phyloP scores from a whole-genome alignment of 192 early-diverging fungal species.

The Coemansia sp. region DNA sequence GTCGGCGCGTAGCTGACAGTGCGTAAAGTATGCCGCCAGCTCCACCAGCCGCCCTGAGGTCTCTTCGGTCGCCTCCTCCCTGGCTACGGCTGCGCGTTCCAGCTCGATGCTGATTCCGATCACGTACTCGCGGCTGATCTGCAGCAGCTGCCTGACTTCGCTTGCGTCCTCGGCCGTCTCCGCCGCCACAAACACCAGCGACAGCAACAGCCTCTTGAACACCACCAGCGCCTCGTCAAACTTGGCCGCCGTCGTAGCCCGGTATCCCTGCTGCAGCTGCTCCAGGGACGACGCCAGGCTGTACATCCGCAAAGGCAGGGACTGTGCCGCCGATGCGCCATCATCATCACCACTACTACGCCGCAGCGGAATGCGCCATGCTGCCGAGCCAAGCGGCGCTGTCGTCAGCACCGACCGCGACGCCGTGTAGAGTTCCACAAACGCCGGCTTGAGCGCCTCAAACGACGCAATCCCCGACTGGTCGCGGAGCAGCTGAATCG shows the following conservation, averaged over 20 bases:
- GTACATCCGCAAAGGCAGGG: slow-evolving; percentile 39
- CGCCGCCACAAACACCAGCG: slow-evolving; percentile 72
- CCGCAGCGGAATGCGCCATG: slow-evolving; percentile 67
- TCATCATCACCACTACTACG: slow-evolving; percentile 57
- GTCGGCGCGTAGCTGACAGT: slow-evolving; percentile 81
- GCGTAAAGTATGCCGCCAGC: slow-evolving; percentile 94
- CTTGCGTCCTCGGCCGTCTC: slow-evolving; percentile 63
- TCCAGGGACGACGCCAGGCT: slow-evolving; percentile 44
- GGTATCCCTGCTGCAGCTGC: slow-evolving; percentile 84
- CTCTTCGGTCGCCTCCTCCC: slow-evolving; percentile 53
- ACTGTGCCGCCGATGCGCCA: slow-evolving; percentile 50
- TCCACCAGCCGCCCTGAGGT: slow-evolving; percentile 76
- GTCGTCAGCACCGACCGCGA: slow-evolving; percentile 62
- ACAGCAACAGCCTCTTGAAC: slow-evolving; percentile 77
- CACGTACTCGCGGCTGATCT: slow-evolving; percentile 88
- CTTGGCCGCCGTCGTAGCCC: slow-evolving; percentile 74
- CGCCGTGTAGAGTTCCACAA: slow-evolving; percentile 81
- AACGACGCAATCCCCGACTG: slow-evolving; percentile 94
- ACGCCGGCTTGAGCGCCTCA: slow-evolving; percentile 83
- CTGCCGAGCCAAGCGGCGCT: slow-evolving; percentile 59
- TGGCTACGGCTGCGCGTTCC: slow-evolving; percentile 61
- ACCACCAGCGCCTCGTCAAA: slow-evolving; percentile 73
- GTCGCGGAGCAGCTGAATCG: slow-evolving; percentile 89
- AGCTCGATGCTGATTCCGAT: slow-evolving; percentile 84
- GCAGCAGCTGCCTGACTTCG: slow-evolving; percentile 78